Evolutionary conservation across 1,284 basidiomycete species (phyloP).

Genomic region (Tetrapyrgos nigripes): DNA sequence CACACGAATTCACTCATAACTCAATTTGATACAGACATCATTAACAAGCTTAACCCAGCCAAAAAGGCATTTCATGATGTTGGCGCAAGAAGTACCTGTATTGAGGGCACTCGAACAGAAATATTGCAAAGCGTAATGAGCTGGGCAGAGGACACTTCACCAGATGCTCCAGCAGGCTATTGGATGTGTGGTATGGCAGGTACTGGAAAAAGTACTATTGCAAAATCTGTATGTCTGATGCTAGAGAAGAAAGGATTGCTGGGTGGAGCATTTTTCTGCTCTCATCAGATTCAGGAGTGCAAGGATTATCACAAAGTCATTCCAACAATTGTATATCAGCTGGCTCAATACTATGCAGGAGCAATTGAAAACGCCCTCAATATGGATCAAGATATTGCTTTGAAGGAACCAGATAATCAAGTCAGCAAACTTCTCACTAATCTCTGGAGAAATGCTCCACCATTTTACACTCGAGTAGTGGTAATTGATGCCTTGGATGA

Average conservation of each 20-base stretch:
- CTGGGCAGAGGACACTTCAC: neutral
- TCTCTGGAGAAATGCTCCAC: neutral
- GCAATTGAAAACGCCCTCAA: neutral
- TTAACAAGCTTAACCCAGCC: too few species aligned
- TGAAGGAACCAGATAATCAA: neutral
- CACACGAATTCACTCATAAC: too few species aligned
- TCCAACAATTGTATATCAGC: slow-evolving; percentile 2
- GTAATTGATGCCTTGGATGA: slow-evolving; percentile 1
- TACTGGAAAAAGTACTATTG: slow-evolving; percentile 4
- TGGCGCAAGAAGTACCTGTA: neutral
- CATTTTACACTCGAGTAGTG: neutral
- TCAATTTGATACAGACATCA: too few species aligned
- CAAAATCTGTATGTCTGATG: neutral
- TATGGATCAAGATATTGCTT: neutral
- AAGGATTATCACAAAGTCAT: neutral
- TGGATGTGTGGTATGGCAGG: neutral
- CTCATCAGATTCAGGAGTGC: neutral
- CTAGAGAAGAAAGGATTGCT: neutral
- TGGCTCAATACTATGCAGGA: neutral
- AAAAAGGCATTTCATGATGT: slow-evolving; percentile 2
- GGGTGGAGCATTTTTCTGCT: neutral
- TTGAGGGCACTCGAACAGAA: neutral
- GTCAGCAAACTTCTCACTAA: neutral
- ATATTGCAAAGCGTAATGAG: neutral
- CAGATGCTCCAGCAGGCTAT: neutral